phyloP scores from a whole-genome alignment of 441 rosid genomes.

The Corymbia calophylla region DNA sequence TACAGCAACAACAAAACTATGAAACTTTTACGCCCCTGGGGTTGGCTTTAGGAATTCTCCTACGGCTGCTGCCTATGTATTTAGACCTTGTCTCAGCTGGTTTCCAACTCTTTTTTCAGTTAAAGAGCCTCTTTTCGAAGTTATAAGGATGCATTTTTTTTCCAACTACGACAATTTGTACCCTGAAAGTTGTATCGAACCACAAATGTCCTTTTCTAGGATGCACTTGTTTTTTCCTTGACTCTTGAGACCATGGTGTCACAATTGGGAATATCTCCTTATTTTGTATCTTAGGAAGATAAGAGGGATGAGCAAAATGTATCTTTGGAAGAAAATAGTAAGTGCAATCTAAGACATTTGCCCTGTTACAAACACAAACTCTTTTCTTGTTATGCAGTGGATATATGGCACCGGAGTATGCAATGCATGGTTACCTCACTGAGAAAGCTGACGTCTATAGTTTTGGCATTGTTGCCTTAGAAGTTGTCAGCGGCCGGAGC shows the following conservation, averaged over 20 bases:
- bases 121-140: too few species aligned
- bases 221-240: neutral
- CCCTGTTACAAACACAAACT: too few species aligned
- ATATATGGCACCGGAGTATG: too few species aligned
- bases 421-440: too few species aligned
- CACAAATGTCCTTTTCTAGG: neutral
- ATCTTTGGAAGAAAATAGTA: neutral
- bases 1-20: neutral
- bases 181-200: neutral
- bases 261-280: neutral
- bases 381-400: too few species aligned
- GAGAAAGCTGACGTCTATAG: too few species aligned
- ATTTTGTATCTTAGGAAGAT: neutral
- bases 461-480: too few species aligned
- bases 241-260: neutral
- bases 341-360: too few species aligned
- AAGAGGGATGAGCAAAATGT: neutral
- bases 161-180: neutral
- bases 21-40: neutral
- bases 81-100: too few species aligned
- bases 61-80: neutral
- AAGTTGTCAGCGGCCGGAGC: too few species aligned
- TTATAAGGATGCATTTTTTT: too few species aligned
- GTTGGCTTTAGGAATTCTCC: neutral
- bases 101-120: too few species aligned